Percentiles rank a stretch among this genome's conserved stretches.
phyloP scores from a whole-genome alignment of 768 basidiomycete genomes.

The Mycena metata region DNA sequence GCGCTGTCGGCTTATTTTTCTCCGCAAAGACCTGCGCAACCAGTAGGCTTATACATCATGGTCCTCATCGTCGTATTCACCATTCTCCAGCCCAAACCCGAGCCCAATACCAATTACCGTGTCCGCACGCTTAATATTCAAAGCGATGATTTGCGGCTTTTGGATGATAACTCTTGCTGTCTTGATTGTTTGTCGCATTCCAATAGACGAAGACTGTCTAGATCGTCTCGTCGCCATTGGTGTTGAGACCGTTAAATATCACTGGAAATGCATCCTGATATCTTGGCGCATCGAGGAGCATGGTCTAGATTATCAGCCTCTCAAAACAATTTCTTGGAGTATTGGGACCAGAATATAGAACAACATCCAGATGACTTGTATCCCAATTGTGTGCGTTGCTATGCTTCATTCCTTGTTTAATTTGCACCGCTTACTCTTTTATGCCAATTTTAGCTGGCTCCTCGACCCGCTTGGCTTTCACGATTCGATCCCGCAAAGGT shows the following conservation, averaged over 20 bases:
- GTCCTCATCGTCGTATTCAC: no score
- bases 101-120: neutral
- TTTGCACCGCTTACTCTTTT: neutral
- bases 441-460: conserved; percentile 17
- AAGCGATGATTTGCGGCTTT: conserved; percentile 12
- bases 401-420: neutral
- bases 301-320: neutral
- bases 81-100: no score
- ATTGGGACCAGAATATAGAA: neutral
- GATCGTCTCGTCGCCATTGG: neutral
- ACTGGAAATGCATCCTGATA: conserved; percentile 10
- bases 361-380: neutral
- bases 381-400: neutral
- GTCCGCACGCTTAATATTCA: neutral
- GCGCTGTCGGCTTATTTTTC: no score
- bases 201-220: neutral
- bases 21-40: no score
- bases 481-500: neutral
- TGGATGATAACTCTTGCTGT: conserved; percentile 7
- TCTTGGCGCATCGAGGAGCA: conserved; percentile 17
- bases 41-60: no score
- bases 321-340: conserved; percentile 12
- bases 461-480: neutral
- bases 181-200: neutral
- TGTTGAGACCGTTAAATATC: neutral